phyloP scores from a whole-genome alignment of 495 filamentous ascomycete species.

The Neurospora sp. region DNA sequence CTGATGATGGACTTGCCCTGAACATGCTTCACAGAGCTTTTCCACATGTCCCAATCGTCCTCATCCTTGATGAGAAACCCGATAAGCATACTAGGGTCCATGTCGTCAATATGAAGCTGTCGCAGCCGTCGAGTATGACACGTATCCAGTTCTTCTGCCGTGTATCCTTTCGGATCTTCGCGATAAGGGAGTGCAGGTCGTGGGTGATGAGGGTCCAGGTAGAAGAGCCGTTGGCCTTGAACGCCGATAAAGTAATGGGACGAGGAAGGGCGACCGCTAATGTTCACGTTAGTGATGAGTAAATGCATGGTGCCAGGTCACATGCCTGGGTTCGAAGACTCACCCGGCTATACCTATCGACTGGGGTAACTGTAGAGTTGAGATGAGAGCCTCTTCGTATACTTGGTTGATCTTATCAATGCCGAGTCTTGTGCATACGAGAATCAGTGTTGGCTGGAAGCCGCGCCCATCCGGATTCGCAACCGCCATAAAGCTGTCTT shows the following conservation, averaged over 20 bases:
- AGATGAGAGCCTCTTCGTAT: constrained; percentile 83
- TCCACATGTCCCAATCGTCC: constrained; percentile 79
- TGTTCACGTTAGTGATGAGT: constrained; percentile 5
- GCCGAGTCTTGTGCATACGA: constrained; percentile 79
- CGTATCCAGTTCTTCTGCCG: constrained; percentile 61
- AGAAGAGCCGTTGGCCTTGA: constrained; percentile 85
- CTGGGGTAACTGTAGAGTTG: constrained; percentile 71
- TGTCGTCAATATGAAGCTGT: constrained; percentile 73
- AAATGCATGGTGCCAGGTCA: neutral
- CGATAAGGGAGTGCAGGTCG: constrained; percentile 55
- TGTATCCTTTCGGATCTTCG: constrained; percentile 43
- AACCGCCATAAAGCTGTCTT: constrained; percentile 70
- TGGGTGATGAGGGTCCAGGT: constrained; percentile 85
- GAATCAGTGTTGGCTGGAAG: constrained; percentile 78
- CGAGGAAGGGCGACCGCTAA: constrained; percentile 81
- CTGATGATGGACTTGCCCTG: constrained; percentile 79
- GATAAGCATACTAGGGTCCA: constrained; percentile 98
- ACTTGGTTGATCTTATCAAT: constrained; percentile 88
- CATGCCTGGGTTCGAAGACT: constrained; percentile 15
- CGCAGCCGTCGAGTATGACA: constrained; percentile 84
- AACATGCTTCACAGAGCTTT: constrained; percentile 52
- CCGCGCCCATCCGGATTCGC: constrained; percentile 51
- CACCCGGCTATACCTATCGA: constrained; percentile 95
- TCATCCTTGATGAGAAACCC: constrained; percentile 84
- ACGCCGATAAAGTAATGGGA: constrained; percentile 96